A percentile compares a stretch with the other conserved stretches of the same genome.
These are phyloP conservation scores for Oryza coarctata DNA, from an alignment of 176 grass and related monocot species.

Conservation along the genomic window DNA sequence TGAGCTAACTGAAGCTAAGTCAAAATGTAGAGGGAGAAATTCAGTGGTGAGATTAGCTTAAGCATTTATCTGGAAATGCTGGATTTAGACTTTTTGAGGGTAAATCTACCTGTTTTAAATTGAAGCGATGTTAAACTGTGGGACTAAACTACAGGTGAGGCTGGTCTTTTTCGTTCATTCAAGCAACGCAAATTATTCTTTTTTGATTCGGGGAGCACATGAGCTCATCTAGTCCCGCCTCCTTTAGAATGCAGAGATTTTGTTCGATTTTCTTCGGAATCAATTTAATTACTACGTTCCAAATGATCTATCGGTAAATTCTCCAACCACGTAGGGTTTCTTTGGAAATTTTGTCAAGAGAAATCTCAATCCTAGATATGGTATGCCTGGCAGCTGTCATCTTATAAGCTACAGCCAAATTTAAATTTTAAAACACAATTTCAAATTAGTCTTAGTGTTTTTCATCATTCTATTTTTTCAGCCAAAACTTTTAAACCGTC, in stretches of 20 bases:
- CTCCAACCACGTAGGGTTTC: too few species aligned
- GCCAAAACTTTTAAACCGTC: too few species aligned
- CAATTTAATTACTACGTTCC: too few species aligned
- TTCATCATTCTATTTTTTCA: too few species aligned
- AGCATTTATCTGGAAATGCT: not conserved
- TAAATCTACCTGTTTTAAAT: not conserved
- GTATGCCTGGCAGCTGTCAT: not conserved
- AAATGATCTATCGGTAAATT: too few species aligned
- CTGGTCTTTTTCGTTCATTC: not conserved
- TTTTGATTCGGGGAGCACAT: not conserved
- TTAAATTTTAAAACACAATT: not conserved
- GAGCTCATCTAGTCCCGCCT: too few species aligned
- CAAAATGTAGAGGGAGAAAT: not conserved
- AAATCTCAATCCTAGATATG: not conserved
- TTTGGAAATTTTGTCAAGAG: not conserved
- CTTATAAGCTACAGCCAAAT: not conserved
- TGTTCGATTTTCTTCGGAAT: too few species aligned
- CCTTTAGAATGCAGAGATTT: too few species aligned
- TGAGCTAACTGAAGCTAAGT: not conserved
- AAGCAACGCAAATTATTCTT: not conserved
- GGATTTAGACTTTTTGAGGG: not conserved
- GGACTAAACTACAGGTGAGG: not conserved
- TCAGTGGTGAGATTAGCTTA: not conserved
- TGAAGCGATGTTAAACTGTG: constrained; percentile 1
- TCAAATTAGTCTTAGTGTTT: too few species aligned